Base-by-base conservation (phyloP, 2,329 filamentous ascomycete genomes). In the Aureobasidium leucospermi region DNA sequence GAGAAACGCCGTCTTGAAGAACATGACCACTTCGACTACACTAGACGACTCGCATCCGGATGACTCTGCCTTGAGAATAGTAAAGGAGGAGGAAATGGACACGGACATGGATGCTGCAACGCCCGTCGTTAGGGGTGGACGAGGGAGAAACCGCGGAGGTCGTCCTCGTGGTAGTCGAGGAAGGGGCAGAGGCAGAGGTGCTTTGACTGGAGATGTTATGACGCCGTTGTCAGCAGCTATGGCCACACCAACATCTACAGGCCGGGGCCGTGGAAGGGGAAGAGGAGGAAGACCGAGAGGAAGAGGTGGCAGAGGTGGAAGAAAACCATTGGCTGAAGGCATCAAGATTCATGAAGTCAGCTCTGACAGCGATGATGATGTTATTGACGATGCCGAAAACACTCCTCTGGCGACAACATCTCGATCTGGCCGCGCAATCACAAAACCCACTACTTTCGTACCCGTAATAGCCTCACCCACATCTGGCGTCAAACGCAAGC, bases 371-470 rank as follows among this genome's bases (percentile, higher is more conserved):
- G 69, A 71, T 23, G 65, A 70, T 51, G 73, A 75, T 55, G 74
- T 73, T 39, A 71, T 59, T 10, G 62, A 55, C 10, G 67, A 68
- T 4, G 67, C 67, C 46, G 69, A 68, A 43, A 67, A 65, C 49
- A 81, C 81, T 8, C 78, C 79, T 19, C 75, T 82, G 16, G 80
- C 82, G 3, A 88, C 84, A 32, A 85, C 82, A 68, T 91, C 88
- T 9, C 89, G 90, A 68, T 92, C 87, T 19, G 89, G 89, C 39
- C 82, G 89, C 62, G 84, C 86, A 61, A 81, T 90, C 38, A 84
- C 82, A 62, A 87, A 86, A 73, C 83, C 87, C 47, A 74, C 84
- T 61, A 76, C 81, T 63, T 85, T 85, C 74, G 79, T 86, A 64
- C 83, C 86, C 52, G 6, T 74, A 78, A 32, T 59, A 39, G 73